phyloP scores from a whole-genome alignment of 2,329 filamentous ascomycete genomes.

The Fusarium lyarnte region DNA sequence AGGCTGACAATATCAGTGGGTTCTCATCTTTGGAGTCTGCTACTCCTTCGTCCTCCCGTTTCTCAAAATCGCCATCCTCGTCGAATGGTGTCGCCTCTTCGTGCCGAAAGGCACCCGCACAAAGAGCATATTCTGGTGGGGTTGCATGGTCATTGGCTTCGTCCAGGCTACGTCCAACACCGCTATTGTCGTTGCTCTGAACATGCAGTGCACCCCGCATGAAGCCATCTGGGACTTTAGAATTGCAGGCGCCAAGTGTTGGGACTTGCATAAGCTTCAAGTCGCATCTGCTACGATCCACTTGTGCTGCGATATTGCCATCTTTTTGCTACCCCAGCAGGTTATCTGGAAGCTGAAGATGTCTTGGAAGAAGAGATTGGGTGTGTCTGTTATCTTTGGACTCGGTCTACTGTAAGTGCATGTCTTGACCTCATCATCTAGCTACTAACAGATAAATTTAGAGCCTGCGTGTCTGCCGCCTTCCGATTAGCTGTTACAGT shows the following conservation, averaged over 20 bases:
- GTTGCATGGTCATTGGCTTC: constrained; percentile 43
- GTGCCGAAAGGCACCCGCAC: constrained; percentile 34
- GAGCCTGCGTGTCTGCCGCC: background rate
- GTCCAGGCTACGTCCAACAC: constrained; percentile 41
- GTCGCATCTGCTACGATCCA: constrained; percentile 6
- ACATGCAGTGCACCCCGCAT: constrained; percentile 8
- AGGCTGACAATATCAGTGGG: constrained; percentile 33
- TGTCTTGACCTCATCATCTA: fast-evolving
- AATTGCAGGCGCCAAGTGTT: background rate
- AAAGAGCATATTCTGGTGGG: constrained; percentile 49
- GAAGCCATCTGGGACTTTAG: constrained; percentile 2
- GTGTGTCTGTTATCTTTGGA: constrained; percentile 47
- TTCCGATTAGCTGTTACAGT: background rate
- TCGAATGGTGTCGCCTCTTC: constrained; percentile 55
- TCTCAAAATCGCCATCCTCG: constrained; percentile 53
- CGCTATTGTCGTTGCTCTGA: constrained; percentile 1
- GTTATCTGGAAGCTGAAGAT: constrained; percentile 47
- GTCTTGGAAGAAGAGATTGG: constrained; percentile 44
- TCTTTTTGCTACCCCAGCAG: constrained; percentile 45
- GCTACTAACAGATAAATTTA: background rate
- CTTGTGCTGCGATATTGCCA: constrained; percentile 36
- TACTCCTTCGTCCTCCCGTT: constrained; percentile 51
- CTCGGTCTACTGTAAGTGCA: constrained; percentile 2
- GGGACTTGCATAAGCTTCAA: background rate
- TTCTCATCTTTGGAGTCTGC: constrained; percentile 48